These are phyloP conservation scores for Torulaspora indica DNA, from an alignment of 805 yeast genomes.

Conservation along the genomic window DNA sequence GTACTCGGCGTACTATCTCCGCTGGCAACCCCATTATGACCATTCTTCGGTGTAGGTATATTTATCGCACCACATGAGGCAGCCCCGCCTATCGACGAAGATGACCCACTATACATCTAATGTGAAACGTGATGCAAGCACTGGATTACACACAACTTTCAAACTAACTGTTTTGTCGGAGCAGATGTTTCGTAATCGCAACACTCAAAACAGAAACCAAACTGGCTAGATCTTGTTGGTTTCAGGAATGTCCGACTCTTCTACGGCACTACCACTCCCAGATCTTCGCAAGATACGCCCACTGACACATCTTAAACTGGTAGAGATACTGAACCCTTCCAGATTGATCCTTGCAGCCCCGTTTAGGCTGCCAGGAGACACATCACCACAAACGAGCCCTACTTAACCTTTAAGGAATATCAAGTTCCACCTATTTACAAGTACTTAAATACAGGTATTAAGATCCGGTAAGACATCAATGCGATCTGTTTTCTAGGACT, in stretches of 20 bases:
- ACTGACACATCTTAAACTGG: too few species aligned
- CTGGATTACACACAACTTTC: too few species aligned
- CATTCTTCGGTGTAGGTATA: background rate
- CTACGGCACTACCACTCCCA: background rate
- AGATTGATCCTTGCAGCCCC: slow-evolving; percentile 2
- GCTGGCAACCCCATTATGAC: background rate
- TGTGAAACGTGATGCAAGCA: too few species aligned
- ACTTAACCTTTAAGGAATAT: too few species aligned
- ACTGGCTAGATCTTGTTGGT: background rate
- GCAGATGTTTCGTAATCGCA: too few species aligned
- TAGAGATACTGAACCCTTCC: slow-evolving; percentile 1
- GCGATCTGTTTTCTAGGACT: background rate
- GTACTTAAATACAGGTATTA: too few species aligned
- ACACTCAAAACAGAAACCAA: background rate
- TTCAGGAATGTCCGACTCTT: too few species aligned
- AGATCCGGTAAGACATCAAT: too few species aligned
- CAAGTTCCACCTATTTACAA: too few species aligned
- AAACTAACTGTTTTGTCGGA: too few species aligned
- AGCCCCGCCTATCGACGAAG: background rate
- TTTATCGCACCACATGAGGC: background rate
- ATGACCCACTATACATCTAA: slow-evolving; percentile 2
- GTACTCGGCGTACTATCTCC: slow-evolving; percentile 23
- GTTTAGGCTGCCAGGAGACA: background rate
- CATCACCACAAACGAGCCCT: too few species aligned
- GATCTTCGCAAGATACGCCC: background rate